These are phyloP conservation scores for Phytophthora quininea DNA, from an alignment of 352 stramenopile species.

Conservation along the genomic window DNA sequence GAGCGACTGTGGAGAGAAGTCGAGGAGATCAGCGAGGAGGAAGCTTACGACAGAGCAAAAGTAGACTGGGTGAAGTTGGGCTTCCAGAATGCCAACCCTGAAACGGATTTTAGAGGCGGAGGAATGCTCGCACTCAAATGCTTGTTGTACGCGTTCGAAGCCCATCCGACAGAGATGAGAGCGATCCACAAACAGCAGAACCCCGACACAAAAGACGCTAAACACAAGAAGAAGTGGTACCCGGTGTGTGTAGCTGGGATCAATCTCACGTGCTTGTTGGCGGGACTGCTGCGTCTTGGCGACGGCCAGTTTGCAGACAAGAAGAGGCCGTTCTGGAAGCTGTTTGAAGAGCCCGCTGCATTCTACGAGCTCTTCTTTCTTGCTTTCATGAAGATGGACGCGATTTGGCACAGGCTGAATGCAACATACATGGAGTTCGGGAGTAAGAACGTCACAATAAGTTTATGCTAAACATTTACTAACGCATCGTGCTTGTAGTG, in stretches of 20 bases:
- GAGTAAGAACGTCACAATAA: slow-evolving; percentile 33
- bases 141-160: slow-evolving; percentile 82
- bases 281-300: slow-evolving; percentile 68
- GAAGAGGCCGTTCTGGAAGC: slow-evolving; percentile 56
- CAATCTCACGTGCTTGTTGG: slow-evolving; percentile 86
- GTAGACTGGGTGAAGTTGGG: slow-evolving; percentile 78
- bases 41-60: slow-evolving; percentile 45
- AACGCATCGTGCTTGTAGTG: slow-evolving; percentile 31
- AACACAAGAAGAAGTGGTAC: slow-evolving; percentile 69
- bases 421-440: slow-evolving; percentile 89
- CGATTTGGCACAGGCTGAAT: slow-evolving; percentile 76
- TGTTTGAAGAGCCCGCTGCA: slow-evolving; percentile 85
- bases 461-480: too few relatives aligned
- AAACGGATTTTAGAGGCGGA: slow-evolving; percentile 87
- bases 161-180: slow-evolving; percentile 74
- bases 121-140: slow-evolving; percentile 84
- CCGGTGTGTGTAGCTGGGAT: slow-evolving; percentile 83
- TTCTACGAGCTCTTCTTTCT: slow-evolving; percentile 84
- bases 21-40: not conserved
- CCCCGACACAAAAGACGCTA: slow-evolving; percentile 23
- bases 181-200: slow-evolving; percentile 57
- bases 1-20: slow-evolving; percentile 68
- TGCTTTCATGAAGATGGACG: slow-evolving; percentile 88
- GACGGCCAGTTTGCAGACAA: slow-evolving; percentile 58
- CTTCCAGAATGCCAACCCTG: slow-evolving; percentile 79